phyloP scores from a whole-genome alignment of 768 basidiomycete genomes.

The Trametes punicea region DNA sequence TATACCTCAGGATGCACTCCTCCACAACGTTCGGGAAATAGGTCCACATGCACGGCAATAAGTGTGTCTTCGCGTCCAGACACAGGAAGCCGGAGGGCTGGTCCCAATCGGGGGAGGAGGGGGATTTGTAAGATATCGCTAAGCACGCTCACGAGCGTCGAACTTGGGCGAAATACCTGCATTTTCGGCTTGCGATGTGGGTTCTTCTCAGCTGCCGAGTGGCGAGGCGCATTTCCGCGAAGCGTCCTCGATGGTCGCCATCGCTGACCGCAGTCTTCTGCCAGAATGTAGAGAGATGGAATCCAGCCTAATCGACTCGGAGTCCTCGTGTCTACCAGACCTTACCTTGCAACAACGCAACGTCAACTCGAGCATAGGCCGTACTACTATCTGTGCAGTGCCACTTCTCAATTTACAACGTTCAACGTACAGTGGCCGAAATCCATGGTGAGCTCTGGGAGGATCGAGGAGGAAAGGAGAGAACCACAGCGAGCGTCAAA shows the following conservation, averaged over 20 bases:
- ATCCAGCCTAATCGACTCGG: too few species aligned
- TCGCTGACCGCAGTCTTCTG: background rate
- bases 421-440: too few species aligned
- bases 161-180: background rate
- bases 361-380: too few species aligned
- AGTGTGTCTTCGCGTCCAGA: background rate
- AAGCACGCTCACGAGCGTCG: background rate
- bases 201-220: background rate
- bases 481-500: too few species aligned
- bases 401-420: too few species aligned
- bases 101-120: background rate
- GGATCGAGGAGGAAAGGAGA: too few species aligned
- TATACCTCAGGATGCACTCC: background rate
- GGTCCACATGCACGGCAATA: background rate
- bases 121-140: slow-evolving; percentile 3
- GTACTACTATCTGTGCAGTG: too few species aligned
- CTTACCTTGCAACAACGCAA: too few species aligned
- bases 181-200: background rate
- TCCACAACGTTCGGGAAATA: background rate
- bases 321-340: too few species aligned
- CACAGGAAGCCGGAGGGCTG: background rate
- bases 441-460: too few species aligned
- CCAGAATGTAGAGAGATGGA: too few species aligned
- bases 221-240: background rate
- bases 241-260: background rate